Evolutionary conservation across 208 protist species (phyloP), one percentile per base, ranked within the genome.

Genomic region (Naegleria lovaniensis): DNA sequence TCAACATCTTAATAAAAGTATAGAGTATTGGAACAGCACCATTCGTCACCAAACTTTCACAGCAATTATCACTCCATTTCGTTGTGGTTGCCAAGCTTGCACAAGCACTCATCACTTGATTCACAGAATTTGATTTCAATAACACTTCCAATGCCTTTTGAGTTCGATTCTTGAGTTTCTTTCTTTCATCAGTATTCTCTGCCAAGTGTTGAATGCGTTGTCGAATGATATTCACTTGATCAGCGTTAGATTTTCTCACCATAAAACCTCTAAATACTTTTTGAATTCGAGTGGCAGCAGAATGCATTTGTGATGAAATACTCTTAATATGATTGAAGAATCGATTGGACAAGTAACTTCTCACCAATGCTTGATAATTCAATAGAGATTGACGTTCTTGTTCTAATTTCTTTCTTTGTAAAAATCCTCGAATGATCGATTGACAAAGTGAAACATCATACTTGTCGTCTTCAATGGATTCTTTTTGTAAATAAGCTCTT

Each of bases 91-190:
- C 76, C 39, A 90, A 36, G 43, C 52, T 86, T 15, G 41, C 51
- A 76, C 88, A 90, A 13, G 88, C 88, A 13, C 38, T n/a, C 43
- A 90, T 90, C 3, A 90, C 51, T 58, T 59, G 88, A 36, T 33
- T 86, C 5, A 90, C 36, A 33, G 19, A 40, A 7, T 90, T 76
- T 9, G 51, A 76, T 33, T 48, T 86, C 16, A 76, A 38, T 33
- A 90, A 58, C 1, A 90, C 25, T 15, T 84, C n/a, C 16, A 90
- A 58, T 11, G 88, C 5, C 15, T 43, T 55, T 38, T 55, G 39
- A 19, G 88, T 90, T 85, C 88, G 15, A 58, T 90, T 40, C 48
- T 48, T 58, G 33, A 88, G 33, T 58, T 58, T 33, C 43, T 58
- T 51, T 58, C 43, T 55, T 39, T 88, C 85, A 33, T 88, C 85